These are phyloP conservation scores for Neoboletus magnificus DNA, from an alignment of 768 basidiomycete species.

Conservation along the genomic window DNA sequence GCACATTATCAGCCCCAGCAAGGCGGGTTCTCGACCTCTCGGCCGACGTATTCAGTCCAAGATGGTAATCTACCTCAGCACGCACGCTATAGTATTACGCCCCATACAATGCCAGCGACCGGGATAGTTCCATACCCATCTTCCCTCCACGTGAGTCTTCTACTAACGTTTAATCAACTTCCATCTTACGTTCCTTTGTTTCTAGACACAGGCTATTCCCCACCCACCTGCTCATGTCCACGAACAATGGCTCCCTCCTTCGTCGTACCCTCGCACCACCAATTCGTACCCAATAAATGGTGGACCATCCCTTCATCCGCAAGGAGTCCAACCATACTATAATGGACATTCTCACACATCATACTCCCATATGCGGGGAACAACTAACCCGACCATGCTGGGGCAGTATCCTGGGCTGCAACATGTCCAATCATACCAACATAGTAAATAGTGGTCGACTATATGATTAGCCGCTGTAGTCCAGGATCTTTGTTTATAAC, in stretches of 20 bases:
- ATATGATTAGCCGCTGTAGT: not conserved
- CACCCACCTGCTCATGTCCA: conserved; percentile 16
- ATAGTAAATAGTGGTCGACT: conserved; percentile 20
- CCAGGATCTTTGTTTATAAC: conserved; percentile 7
- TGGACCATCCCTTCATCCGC: conserved; percentile 11
- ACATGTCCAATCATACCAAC: conserved; percentile 30
- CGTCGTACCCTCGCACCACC: conserved; percentile 25
- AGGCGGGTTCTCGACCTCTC: conserved; percentile 34
- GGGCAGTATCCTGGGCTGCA: conserved; percentile 27
- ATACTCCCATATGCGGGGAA: conserved; percentile 29
- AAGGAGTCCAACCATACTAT: conserved; percentile 28
- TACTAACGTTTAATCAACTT: not conserved
- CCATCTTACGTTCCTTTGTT: not conserved
- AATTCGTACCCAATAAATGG: conserved; percentile 20
- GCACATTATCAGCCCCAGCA: conserved; percentile 38
- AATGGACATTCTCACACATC: conserved; percentile 22
- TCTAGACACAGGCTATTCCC: conserved; percentile 11
- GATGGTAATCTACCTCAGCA: conserved; percentile 19
- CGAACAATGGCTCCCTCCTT: conserved; percentile 25
- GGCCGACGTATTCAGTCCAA: conserved; percentile 27
- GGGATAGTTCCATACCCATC: conserved; percentile 25
- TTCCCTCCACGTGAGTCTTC: conserved; percentile 21
- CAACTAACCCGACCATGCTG: conserved; percentile 14
- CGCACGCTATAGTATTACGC: conserved; percentile 14
- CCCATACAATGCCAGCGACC: conserved; percentile 11